phyloP scores from a whole-genome alignment of 306 rosid species.

The Citrullus amarus region DNA sequence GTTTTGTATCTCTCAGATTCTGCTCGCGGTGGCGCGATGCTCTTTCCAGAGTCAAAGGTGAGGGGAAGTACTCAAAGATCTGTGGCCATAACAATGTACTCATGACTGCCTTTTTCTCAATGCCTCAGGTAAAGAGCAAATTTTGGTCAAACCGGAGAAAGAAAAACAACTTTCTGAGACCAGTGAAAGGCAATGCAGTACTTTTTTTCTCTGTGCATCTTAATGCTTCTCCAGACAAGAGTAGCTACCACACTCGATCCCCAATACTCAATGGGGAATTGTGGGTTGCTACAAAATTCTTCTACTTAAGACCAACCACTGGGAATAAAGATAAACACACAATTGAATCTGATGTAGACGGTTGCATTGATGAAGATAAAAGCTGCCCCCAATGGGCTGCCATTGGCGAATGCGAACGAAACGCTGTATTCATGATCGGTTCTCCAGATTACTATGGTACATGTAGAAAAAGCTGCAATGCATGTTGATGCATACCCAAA shows the following conservation, averaged over 20 bases:
- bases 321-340: slow-evolving; percentile 20
- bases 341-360: slow-evolving; percentile 17
- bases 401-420: slow-evolving; percentile 63
- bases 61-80: slow-evolving; percentile 9
- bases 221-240: slow-evolving; percentile 42
- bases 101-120: background rate
- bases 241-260: slow-evolving; percentile 55
- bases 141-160: slow-evolving; percentile 37
- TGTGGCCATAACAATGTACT: background rate
- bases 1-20: slow-evolving; percentile 64
- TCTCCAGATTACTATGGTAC: slow-evolving; percentile 87
- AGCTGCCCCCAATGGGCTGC: slow-evolving; percentile 63
- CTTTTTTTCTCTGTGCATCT: slow-evolving; percentile 53
- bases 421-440: slow-evolving; percentile 80
- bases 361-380: slow-evolving; percentile 50
- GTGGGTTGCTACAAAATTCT: slow-evolving; percentile 60
- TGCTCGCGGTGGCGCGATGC: slow-evolving; percentile 58
- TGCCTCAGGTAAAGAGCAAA: slow-evolving; percentile 31
- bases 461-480: slow-evolving; percentile 75
- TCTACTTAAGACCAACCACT: slow-evolving; percentile 30
- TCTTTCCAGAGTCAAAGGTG: slow-evolving; percentile 55
- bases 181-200: slow-evolving; percentile 67
- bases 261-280: slow-evolving; percentile 58
- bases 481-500: slow-evolving; percentile 29
- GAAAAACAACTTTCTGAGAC: slow-evolving; percentile 29